Percentiles rank a stretch among this genome's conserved stretches.
Evolutionary conservation across 2,329 filamentous ascomycete species (phyloP).

Genomic region (Plectosphaerella plurivora): DNA sequence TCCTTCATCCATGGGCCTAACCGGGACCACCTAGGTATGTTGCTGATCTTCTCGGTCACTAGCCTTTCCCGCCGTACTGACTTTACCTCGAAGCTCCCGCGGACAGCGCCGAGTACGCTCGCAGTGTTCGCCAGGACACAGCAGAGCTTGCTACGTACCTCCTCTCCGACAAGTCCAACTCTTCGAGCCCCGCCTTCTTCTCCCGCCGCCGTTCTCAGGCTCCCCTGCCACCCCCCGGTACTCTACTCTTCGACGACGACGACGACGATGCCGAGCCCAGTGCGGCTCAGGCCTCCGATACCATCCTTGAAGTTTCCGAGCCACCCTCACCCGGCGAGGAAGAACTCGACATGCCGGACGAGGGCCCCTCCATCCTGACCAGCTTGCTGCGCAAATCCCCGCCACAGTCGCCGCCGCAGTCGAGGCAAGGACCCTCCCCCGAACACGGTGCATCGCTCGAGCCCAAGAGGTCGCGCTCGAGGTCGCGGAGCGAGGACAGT

Average conservation of each 20-base stretch:
- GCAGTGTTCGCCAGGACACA: slow-evolving; percentile 79
- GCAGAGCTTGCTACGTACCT: slow-evolving; percentile 82
- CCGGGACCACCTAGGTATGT: slow-evolving; percentile 54
- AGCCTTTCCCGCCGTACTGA: slow-evolving; percentile 1
- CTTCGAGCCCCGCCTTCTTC: slow-evolving; percentile 40
- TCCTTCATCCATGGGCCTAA: slow-evolving; percentile 67
- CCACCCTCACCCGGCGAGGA: slow-evolving; percentile 38
- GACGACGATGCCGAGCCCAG: slow-evolving; percentile 14
- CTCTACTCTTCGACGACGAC: slow-evolving; percentile 16
- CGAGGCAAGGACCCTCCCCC: slow-evolving; percentile 17
- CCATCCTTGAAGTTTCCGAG: slow-evolving; percentile 60
- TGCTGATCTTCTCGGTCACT: background rate
- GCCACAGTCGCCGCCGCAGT: slow-evolving; percentile 39
- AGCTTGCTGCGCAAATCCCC: slow-evolving; percentile 47
- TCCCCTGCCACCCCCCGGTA: slow-evolving; percentile 14
- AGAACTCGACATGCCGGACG: slow-evolving; percentile 22
- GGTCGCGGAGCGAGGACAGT: slow-evolving; percentile 5
- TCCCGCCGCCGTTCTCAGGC: slow-evolving; percentile 27
- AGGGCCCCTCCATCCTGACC: slow-evolving; percentile 40
- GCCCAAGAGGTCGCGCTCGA: slow-evolving; percentile 5
- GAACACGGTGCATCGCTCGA: slow-evolving; percentile 1
- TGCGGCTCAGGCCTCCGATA: slow-evolving; percentile 31
- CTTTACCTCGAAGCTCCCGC: slow-evolving; percentile 37
- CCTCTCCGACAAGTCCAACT: slow-evolving; percentile 55
- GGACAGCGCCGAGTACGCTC: slow-evolving; percentile 71